Base-by-base conservation (phyloP, 129 eudicot genomes). In the Flaveria linearis region DNA sequence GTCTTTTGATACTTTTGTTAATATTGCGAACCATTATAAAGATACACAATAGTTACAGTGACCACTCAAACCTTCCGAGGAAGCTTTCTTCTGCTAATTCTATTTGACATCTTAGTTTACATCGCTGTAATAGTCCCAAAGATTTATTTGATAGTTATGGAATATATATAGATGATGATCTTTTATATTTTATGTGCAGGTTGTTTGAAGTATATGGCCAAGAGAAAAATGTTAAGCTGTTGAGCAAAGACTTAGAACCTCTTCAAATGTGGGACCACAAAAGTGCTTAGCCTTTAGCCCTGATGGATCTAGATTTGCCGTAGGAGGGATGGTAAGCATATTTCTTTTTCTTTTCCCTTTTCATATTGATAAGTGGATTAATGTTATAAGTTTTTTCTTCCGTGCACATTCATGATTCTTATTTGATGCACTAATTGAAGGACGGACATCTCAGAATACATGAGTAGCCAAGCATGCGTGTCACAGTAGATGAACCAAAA, bases 381-480 rank as follows among this genome's bases (percentile, higher is more conserved):
- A 41, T 82, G 43, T 41, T 39, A 73, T 39, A 45, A 56, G 20
- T 14, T 15, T 42, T 16, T 57, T 18, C 66, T 42, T 50, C 1
- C 36, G 49, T 26, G 58, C 16, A 10, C 60, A 52, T 61, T 62
- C 80, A 26, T 69, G 18, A 23, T 82, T 28, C 8, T 78, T 80
- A 14, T 20, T 86, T 77, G 60, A 80, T 76, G 78, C 28, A 84
- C 52, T 73, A 56, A 62, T 53, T 68, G 66, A 81, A 95, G 99
- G 99, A 91, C 79, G 99, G 99, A 73, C 87, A 85, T 84, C 94
- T 95, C 67, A 89, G 97, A 84, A 87, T 95, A 53, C 90, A 91
- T 55, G 99, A 91, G 76, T 95, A 96, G 99, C 97, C 99, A 80
- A 89, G 80, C 84, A 87, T 95, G 96, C 92, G 88, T 17, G 69